Evolutionary conservation across 75 land plant genomes (phyloP), one percentile per base, ranked within the genome.

Genomic region (Cunninghamia lanceolata): DNA sequence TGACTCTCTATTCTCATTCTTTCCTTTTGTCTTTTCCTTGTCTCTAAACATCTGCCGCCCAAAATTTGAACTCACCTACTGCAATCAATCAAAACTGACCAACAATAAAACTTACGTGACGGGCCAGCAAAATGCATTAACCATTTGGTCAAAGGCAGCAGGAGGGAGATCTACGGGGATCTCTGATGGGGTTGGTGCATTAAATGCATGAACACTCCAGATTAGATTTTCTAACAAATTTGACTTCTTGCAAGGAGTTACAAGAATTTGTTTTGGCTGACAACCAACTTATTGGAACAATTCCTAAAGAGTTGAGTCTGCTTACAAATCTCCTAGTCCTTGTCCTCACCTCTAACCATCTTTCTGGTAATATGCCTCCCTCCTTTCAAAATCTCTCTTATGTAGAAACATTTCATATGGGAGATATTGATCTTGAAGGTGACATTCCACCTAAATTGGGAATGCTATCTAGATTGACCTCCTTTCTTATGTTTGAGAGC

Each of bases 381-480:
- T 43, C 50, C 9, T 54, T 91, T 1, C 91, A 89, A 4, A 56
- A 88, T 30, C 85, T 89, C 19, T 39, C 70, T 0, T 83, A 82
- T 14, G 87, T 92, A 5, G 10, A 87, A 39, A 85, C 87, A 73
- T 38, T 90, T 34, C 89, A 86, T 43, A 84, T 94, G 3, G 73
- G 45, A n/a, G 84, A 92, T 52, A 90, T 88, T 86, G 76, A 85
- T 17, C 87, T 92, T 19, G 36, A 77, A 42, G 93, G 91, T 46
- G 9, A 80, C 59, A 73, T 92, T 71, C 93, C 93, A 56, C 47
- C 89, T 19, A 30, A 56, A 36, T 80, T 93, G 19, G 90, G 87
- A 35, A 15, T 13, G 9, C 47, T 86, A 2, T 30, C 11, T 2
- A 52, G 45, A 0, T 40, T 87, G 75, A 19, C 14, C 21, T 56